A percentile compares a stretch with the other conserved stretches of the same genome.
Conservation (phyloP, 2,329 filamentous ascomycete genomes). For the Aspergillus pseudoviridinutans region DNA sequence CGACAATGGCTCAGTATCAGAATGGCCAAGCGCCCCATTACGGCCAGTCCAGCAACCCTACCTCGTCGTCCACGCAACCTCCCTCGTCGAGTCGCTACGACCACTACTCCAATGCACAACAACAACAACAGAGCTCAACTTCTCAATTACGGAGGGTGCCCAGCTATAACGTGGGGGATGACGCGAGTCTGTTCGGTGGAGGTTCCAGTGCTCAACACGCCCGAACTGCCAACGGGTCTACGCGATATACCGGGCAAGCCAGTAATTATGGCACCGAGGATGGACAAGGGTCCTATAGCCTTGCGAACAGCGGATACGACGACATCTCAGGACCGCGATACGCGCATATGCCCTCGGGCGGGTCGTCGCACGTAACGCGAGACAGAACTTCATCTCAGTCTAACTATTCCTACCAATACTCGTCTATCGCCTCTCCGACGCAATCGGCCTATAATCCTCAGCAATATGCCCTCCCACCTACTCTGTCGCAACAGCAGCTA, state of each 20-base stretch:
- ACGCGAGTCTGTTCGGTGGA: slow-evolving; percentile 51
- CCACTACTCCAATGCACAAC: slow-evolving; percentile 26
- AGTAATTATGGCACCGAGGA: slow-evolving; percentile 35
- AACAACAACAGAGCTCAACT: slow-evolving; percentile 36
- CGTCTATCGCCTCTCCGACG: slow-evolving; percentile 35
- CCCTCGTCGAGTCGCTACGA: slow-evolving; percentile 35
- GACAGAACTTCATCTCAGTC: slow-evolving; percentile 44
- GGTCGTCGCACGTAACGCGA: slow-evolving; percentile 32
- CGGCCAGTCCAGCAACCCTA: slow-evolving; percentile 29
- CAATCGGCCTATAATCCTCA: slow-evolving; percentile 60
- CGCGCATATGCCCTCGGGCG: slow-evolving; percentile 31
- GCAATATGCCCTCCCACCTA: slow-evolving; percentile 50
- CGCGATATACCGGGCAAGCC: slow-evolving; percentile 33
- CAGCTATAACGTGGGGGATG: slow-evolving; percentile 75
- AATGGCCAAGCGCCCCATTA: slow-evolving; percentile 50
- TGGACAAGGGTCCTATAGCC: slow-evolving; percentile 26
- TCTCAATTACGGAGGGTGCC: slow-evolving; percentile 52
- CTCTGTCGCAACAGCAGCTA: slow-evolving; percentile 44
- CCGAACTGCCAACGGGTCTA: slow-evolving; percentile 33
- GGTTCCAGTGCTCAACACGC: slow-evolving; percentile 22
- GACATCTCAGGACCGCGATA: slow-evolving; percentile 32
- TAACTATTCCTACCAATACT: slow-evolving; percentile 45
- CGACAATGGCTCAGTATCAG: slow-evolving; percentile 54
- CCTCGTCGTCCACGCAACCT: slow-evolving; percentile 24
- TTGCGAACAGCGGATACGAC: slow-evolving; percentile 21